Percentiles rank a stretch among this genome's conserved stretches.
Conservation (phyloP, 768 basidiomycete species). For the Tulasnella sp. region DNA sequence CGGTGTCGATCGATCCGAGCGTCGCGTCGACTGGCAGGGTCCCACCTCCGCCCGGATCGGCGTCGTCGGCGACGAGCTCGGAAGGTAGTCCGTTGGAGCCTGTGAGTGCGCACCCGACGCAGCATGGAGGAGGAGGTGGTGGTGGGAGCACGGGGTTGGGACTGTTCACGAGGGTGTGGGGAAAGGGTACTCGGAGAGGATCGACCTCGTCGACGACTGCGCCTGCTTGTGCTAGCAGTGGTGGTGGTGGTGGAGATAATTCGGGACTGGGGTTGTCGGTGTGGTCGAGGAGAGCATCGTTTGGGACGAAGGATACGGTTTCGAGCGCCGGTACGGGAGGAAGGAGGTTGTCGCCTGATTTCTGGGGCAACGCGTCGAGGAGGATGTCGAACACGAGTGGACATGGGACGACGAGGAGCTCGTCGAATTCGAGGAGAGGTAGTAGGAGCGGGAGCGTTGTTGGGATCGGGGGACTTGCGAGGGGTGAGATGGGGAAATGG, state of each 20-base stretch:
- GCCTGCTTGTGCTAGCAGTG: too few species aligned
- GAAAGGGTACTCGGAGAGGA: background rate
- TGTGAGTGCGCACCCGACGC: background rate
- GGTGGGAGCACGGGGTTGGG: background rate
- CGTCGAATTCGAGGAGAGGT: slow-evolving; percentile 3
- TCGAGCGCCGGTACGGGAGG: background rate
- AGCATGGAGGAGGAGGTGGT: background rate
- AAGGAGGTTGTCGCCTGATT: background rate
- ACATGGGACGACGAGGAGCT: background rate
- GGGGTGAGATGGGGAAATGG: slow-evolving; percentile 1
- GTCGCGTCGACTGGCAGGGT: background rate
- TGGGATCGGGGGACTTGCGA: background rate
- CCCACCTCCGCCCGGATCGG: background rate
- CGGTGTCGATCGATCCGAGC: background rate
- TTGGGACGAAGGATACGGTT: background rate
- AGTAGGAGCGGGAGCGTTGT: slow-evolving; percentile 3
- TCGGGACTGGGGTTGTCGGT: slow-evolving; percentile 1
- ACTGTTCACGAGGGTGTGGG: slow-evolving; percentile 6
- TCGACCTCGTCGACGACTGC: background rate
- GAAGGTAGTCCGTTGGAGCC: background rate
- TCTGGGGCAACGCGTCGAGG: background rate
- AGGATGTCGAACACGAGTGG: background rate
- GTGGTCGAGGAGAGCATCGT: background rate
- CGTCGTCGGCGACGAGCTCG: background rate
- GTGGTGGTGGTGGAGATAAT: background rate